Percentiles rank a stretch among this genome's conserved stretches.
phyloP scores from a whole-genome alignment of 192 early-diverging fungal species.

The Coemansia erecta region DNA sequence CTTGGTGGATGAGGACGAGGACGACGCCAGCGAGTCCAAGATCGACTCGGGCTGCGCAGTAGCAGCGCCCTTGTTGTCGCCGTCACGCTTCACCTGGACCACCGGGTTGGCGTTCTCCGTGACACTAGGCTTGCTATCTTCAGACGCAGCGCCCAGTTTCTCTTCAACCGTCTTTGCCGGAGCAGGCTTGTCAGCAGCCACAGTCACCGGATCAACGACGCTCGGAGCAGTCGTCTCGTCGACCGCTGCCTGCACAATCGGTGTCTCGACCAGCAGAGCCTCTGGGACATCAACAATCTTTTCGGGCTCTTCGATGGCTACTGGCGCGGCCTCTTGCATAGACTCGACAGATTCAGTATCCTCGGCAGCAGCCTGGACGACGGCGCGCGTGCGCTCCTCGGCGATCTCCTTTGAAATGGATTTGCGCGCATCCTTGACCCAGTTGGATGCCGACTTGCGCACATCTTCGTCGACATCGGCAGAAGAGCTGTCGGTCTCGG shows the following conservation, averaged over 20 bases:
- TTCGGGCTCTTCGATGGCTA: not conserved
- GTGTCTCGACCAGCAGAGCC: not conserved
- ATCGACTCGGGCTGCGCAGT: not conserved
- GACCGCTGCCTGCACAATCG: not conserved
- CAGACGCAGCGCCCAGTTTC: conserved; percentile 1
- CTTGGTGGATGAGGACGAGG: conserved; percentile 8
- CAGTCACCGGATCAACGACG: not conserved
- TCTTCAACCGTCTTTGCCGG: conserved; percentile 1
- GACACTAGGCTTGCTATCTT: conserved; percentile 1
- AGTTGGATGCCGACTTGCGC: conserved; percentile 45
- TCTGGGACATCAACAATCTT: not conserved
- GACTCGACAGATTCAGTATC: not conserved
- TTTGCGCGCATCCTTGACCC: conserved; percentile 51
- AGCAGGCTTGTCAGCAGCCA: conserved; percentile 6
- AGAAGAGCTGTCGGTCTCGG: not conserved
- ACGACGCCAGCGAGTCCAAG: not conserved
- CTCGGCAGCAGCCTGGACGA: not conserved
- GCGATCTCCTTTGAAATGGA: conserved; percentile 52
- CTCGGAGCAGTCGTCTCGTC: not conserved
- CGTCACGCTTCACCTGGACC: conserved; percentile 7
- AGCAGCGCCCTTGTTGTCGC: conserved; percentile 20
- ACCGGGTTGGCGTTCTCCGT: conserved; percentile 8
- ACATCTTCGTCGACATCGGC: conserved; percentile 32
- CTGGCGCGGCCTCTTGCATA: not conserved
- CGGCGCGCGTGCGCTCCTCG: conserved; percentile 40